Conservation (phyloP, 2,329 filamentous ascomycete species). For the Fonsecaea multimorphosa region DNA sequence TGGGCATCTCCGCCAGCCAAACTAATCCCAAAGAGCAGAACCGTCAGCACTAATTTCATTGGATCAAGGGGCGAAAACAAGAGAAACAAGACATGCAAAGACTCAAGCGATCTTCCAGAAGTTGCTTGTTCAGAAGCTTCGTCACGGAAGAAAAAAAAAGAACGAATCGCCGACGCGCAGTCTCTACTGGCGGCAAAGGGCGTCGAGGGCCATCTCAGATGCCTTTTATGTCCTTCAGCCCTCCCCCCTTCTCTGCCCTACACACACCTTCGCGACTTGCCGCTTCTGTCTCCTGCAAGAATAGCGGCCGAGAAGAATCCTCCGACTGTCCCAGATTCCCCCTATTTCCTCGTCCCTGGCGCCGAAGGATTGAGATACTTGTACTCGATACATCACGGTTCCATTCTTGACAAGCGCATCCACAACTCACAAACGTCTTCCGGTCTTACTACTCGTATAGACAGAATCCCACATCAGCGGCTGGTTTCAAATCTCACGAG, state of each 20-base stretch:
- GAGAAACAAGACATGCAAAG: neutral
- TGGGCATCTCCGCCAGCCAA: neutral
- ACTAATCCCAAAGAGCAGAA: slow-evolving; percentile 19
- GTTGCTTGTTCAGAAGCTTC: slow-evolving; percentile 7
- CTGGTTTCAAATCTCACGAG: neutral
- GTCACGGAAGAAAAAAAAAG: neutral
- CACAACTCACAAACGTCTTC: neutral
- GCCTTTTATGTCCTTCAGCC: neutral
- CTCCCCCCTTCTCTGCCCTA: neutral
- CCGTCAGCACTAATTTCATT: slow-evolving; percentile 16
- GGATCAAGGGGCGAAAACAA: slow-evolving; percentile 5
- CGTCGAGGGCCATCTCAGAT: neutral
- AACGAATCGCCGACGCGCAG: neutral
- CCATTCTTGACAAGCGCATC: neutral
- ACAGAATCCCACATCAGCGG: neutral
- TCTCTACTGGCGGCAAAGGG: neutral
- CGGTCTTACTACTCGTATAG: neutral
- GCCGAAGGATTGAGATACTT: neutral
- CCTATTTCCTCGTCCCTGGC: neutral
- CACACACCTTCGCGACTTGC: neutral
- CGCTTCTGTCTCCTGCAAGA: neutral
- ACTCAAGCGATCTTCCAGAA: slow-evolving; percentile 17
- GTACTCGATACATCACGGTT: neutral
- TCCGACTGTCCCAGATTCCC: neutral
- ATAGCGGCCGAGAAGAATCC: neutral